These are phyloP conservation scores for Sicyos baderoa DNA, from an alignment of 306 rosid genomes.

Conservation along the genomic window DNA sequence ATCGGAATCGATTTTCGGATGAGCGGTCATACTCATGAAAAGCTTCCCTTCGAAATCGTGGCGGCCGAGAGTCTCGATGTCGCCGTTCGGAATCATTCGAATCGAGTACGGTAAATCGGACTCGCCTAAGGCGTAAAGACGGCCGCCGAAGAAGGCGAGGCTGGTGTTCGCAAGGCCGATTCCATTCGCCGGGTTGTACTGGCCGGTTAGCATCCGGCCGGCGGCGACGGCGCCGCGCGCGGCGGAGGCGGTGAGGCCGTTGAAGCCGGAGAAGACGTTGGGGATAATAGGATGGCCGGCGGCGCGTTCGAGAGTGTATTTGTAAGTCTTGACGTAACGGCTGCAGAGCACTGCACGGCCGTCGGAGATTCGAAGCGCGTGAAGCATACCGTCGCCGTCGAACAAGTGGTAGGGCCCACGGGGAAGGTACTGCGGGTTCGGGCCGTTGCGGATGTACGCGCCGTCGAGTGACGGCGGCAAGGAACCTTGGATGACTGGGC, in stretches of 20 bases:
- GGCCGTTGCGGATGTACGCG: constrained; percentile 82
- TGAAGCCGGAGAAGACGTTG: constrained; percentile 67
- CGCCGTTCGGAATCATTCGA: constrained; percentile 33
- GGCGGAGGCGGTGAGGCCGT: constrained; percentile 51
- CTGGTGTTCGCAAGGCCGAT: constrained; percentile 81
- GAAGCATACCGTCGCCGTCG: constrained; percentile 93
- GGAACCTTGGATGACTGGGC: constrained; percentile 39
- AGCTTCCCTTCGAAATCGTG: constrained; percentile 62
- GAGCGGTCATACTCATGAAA: constrained; percentile 66
- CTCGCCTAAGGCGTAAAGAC: constrained; percentile 67
- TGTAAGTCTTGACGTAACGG: constrained; percentile 67
- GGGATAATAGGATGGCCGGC: constrained; percentile 65
- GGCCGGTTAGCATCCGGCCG: constrained; percentile 48
- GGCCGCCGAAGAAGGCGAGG: constrained; percentile 46
- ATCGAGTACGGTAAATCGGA: constrained; percentile 68
- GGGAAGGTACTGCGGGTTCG: constrained; percentile 83
- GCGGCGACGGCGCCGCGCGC: constrained; percentile 61
- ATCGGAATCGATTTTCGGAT: constrained; percentile 60
- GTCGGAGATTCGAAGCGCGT: constrained; percentile 46
- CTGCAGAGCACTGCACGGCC: constrained; percentile 65
- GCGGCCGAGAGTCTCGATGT: constrained; percentile 51
- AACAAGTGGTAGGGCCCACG: constrained; percentile 92
- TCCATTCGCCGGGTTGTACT: constrained; percentile 55
- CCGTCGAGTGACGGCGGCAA: constrained; percentile 60
- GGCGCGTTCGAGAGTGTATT: constrained; percentile 47